Evolutionary conservation across 139 green algal genomes (phyloP).

Genomic region (Coccomyxa sp.): DNA sequence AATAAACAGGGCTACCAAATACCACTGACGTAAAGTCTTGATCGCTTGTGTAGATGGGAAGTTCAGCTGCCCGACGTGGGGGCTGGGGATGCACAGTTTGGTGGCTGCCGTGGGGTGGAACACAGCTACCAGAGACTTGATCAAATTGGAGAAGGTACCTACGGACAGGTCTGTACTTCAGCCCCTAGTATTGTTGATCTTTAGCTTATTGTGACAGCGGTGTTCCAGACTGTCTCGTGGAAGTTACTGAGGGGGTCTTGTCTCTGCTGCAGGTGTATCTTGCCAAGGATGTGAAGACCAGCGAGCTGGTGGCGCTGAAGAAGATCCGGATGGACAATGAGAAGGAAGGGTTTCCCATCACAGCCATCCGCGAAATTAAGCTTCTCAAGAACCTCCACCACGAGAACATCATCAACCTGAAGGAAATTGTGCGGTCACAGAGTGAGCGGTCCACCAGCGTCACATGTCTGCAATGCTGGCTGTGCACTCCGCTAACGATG

Average conservation of each 20-base stretch:
- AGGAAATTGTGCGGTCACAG: conserved; percentile 92
- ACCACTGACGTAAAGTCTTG: too few species aligned
- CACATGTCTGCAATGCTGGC: not conserved
- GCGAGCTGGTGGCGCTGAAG: conserved; percentile 83
- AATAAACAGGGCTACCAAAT: too few species aligned
- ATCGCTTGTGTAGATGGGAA: not conserved
- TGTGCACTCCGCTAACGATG: too few species aligned
- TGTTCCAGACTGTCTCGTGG: not conserved
- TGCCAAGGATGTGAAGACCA: conserved; percentile 31
- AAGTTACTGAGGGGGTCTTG: not conserved
- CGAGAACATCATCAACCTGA: conserved; percentile 92
- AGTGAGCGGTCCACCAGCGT: conserved; percentile 30
- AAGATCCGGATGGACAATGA: conserved; percentile 99
- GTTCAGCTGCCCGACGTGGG: conserved; percentile 47
- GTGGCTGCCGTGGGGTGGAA: conserved; percentile 62
- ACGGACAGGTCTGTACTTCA: conserved; percentile 59
- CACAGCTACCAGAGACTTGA: conserved; percentile 49
- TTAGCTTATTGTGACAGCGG: not conserved
- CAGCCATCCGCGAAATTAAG: conserved; percentile 97
- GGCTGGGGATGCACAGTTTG: conserved; percentile 41
- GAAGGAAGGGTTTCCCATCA: conserved; percentile 99
- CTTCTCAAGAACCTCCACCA: conserved; percentile 85
- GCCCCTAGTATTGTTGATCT: too few species aligned
- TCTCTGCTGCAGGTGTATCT: conserved; percentile 28
- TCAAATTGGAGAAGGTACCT: conserved; percentile 84